Percentiles rank a stretch among this genome's conserved stretches.
phyloP scores from a whole-genome alignment of 176 grass and related monocot genomes.

The Cocos nucifera region DNA sequence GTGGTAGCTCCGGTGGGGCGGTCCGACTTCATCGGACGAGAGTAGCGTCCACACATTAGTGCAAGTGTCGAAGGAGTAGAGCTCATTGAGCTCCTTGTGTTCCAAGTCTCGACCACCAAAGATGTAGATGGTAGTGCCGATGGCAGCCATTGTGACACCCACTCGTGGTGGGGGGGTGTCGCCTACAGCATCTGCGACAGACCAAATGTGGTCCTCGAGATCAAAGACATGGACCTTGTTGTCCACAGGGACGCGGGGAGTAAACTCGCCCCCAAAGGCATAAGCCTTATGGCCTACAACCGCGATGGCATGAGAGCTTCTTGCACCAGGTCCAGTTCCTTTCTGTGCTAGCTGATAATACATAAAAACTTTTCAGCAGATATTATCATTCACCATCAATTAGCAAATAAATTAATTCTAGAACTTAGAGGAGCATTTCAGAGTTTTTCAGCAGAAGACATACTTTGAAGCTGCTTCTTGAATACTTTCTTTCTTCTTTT shows the following conservation, averaged over 20 bases:
- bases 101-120: constrained; percentile 69
- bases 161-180: constrained; percentile 71
- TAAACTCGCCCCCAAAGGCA: constrained; percentile 83
- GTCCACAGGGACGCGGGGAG: constrained; percentile 69
- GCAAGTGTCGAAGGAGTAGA: constrained; percentile 59
- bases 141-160: constrained; percentile 59
- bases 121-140: constrained; percentile 43
- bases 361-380: too few relatives aligned
- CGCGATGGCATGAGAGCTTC: constrained; percentile 77
- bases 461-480: too few relatives aligned
- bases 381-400: too few relatives aligned
- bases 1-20: constrained; percentile 78
- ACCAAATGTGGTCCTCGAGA: constrained; percentile 51
- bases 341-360: constrained; percentile 49
- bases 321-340: constrained; percentile 46
- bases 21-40: constrained; percentile 36
- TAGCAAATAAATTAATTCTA: too few relatives aligned
- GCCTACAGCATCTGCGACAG: constrained; percentile 32
- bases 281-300: constrained; percentile 57
- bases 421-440: too few relatives aligned
- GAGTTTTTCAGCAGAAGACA: too few relatives aligned
- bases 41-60: constrained; percentile 45
- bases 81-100: constrained; percentile 78
- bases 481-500: too few relatives aligned
- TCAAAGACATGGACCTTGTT: constrained; percentile 72